A percentile compares a stretch with the other conserved stretches of the same genome.
phyloP scores from a whole-genome alignment of 257 asterid species.

The Solanum rostratum region DNA sequence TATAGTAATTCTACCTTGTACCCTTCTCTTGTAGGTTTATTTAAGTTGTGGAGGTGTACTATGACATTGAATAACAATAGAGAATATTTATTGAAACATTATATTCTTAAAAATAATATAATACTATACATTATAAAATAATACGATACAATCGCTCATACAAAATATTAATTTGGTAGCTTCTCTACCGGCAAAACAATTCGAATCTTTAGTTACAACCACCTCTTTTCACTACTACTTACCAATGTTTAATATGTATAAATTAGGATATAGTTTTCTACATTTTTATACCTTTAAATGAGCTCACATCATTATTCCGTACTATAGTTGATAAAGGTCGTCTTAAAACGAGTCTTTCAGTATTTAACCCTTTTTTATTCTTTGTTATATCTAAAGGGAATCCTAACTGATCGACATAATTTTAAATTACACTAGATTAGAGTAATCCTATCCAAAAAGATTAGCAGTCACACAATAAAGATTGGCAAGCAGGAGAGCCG shows the following conservation, averaged over 20 bases:
- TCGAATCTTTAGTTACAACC: neutral
- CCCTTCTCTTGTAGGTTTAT: too few relatives aligned
- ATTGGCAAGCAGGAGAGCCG: neutral
- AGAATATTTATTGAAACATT: too few relatives aligned
- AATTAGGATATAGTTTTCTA: neutral
- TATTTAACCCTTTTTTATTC: neutral
- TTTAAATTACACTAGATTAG: neutral
- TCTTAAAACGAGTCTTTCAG: neutral
- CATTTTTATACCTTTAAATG: neutral
- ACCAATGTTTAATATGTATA: neutral
- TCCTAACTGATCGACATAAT: neutral
- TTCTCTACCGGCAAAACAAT: neutral
- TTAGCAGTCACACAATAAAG: neutral
- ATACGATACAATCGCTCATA: too few relatives aligned
- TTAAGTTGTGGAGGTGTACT: too few relatives aligned
- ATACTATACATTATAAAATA: too few relatives aligned
- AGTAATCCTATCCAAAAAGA: neutral
- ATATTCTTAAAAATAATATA: too few relatives aligned
- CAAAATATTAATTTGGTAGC: neutral
- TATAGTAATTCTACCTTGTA: too few relatives aligned
- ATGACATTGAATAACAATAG: too few relatives aligned
- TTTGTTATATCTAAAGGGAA: neutral
- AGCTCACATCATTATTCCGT: neutral
- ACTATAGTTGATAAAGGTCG: neutral
- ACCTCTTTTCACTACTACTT: neutral